Conservation (phyloP, 257 asterid species). For the Apocynum venetum region DNA sequence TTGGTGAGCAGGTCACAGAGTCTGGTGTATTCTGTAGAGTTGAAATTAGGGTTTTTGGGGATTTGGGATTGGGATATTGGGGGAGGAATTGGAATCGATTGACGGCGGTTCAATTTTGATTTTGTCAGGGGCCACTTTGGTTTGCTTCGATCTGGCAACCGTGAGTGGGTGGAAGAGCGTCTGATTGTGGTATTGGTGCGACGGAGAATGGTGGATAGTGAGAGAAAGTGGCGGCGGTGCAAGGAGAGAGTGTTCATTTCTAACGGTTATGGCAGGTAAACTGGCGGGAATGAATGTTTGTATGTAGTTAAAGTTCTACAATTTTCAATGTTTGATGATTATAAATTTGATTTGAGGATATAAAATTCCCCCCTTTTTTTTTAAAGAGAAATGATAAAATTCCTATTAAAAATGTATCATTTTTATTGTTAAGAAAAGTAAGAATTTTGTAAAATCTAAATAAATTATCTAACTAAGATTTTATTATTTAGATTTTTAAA, state of each 20-base stretch:
- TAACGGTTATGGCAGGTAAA: background rate
- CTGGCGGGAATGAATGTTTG: background rate
- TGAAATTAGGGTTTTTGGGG: slow-evolving; percentile 31
- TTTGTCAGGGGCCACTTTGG: slow-evolving; percentile 14
- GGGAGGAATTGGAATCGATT: slow-evolving; percentile 8
- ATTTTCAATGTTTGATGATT: too few species aligned
- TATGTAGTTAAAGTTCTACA: too few species aligned
- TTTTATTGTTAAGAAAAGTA: too few species aligned
- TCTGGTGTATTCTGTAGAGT: slow-evolving; percentile 32
- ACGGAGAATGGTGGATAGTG: slow-evolving; percentile 28
- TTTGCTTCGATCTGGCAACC: slow-evolving; percentile 33
- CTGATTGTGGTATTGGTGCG: slow-evolving; percentile 19
- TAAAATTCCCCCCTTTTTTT: too few species aligned
- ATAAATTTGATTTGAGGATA: too few species aligned
- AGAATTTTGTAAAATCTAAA: too few species aligned
- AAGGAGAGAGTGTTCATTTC: slow-evolving; percentile 25
- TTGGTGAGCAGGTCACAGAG: slow-evolving; percentile 40
- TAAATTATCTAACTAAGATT: too few species aligned
- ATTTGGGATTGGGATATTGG: slow-evolving; percentile 21
- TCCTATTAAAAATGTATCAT: too few species aligned
- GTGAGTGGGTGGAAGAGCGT: slow-evolving; percentile 30
- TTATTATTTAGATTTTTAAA: too few species aligned
- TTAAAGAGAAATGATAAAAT: too few species aligned
- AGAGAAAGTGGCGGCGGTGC: slow-evolving; percentile 31
- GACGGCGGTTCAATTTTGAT: slow-evolving; percentile 23